These are phyloP conservation scores for Podospora appendiculata DNA, from an alignment of 495 filamentous ascomycete species.

Conservation along the genomic window DNA sequence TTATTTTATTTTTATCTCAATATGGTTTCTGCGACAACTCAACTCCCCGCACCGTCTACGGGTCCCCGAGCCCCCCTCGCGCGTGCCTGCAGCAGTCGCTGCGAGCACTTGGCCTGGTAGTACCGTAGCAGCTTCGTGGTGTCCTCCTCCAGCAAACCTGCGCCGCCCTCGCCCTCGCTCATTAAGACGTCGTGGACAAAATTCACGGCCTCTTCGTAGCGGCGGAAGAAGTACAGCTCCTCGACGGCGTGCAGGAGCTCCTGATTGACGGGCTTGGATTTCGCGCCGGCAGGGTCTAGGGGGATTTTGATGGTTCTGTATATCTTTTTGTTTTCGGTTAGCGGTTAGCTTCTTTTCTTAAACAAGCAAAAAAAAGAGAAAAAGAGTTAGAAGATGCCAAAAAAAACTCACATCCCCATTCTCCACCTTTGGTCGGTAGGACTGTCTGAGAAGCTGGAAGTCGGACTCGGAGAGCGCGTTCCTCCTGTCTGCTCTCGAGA, in stretches of 20 bases:
- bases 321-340: constrained; percentile 21
- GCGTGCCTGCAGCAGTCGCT: constrained; percentile 2
- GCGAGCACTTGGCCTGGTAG: constrained; percentile 26
- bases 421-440: constrained; percentile 34
- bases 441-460: constrained; percentile 29
- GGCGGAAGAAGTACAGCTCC: constrained; percentile 46
- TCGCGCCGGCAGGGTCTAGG: constrained; percentile 5
- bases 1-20: background rate
- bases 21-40: background rate
- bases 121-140: constrained; percentile 23
- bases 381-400: no score
- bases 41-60: background rate
- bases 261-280: constrained; percentile 36
- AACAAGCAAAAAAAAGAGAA: background rate
- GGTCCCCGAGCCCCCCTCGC: no score
- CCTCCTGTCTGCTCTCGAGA: constrained; percentile 3
- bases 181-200: constrained; percentile 24
- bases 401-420: constrained; percentile 33
- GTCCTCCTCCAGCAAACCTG: constrained; percentile 25
- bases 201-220: constrained; percentile 34
- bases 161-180: constrained; percentile 13
- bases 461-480: constrained; percentile 37
- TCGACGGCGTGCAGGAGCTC: constrained; percentile 46
- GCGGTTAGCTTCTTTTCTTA: background rate
- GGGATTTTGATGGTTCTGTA: constrained; percentile 33